A percentile compares a stretch with the other conserved stretches of the same genome.
These are phyloP conservation scores for Staphylotrichum tortipilum DNA, from an alignment of 495 filamentous ascomycete species.

Conservation along the genomic window DNA sequence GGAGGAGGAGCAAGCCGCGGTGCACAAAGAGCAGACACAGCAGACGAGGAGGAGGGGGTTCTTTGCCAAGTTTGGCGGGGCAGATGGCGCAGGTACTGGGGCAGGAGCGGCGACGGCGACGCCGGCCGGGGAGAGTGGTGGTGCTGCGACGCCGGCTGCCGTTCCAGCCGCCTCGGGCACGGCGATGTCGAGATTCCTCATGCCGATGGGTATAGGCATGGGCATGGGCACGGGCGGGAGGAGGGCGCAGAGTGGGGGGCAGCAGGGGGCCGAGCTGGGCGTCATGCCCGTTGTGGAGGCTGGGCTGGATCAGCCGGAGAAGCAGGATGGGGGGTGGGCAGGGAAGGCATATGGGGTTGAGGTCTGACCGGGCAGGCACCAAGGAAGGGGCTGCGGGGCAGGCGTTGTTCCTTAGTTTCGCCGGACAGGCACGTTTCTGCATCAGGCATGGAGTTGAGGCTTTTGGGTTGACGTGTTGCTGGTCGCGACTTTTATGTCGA, in stretches of 20 bases:
- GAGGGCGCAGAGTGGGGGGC: slow-evolving; percentile 59
- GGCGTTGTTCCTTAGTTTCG: too few species aligned
- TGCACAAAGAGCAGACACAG: slow-evolving; percentile 44
- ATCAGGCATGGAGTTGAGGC: too few species aligned
- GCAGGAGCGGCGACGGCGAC: background rate
- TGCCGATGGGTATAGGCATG: slow-evolving; percentile 19
- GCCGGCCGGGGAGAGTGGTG: slow-evolving; percentile 22
- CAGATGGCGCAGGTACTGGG: too few species aligned
- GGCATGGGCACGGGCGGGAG: slow-evolving; percentile 42
- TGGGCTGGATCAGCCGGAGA: too few species aligned
- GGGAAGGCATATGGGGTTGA: slow-evolving; percentile 30
- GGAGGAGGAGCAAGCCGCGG: slow-evolving; percentile 15
- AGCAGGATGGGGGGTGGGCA: slow-evolving; percentile 17
- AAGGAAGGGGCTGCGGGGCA: too few species aligned
- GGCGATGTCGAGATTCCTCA: slow-evolving; percentile 54
- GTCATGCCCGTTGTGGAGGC: slow-evolving; percentile 30
- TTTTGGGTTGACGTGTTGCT: too few species aligned
- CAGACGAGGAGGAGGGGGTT: slow-evolving; percentile 65
- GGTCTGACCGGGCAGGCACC: slow-evolving; percentile 12
- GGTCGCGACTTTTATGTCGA: too few species aligned
- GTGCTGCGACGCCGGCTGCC: background rate
- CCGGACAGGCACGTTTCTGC: too few species aligned
- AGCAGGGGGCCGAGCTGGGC: slow-evolving; percentile 60
- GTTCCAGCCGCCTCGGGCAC: slow-evolving; percentile 23
- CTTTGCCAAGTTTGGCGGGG: slow-evolving; percentile 78